Conservation (phyloP, 169 alveolate species). For the Plasmodium gaboni region DNA sequence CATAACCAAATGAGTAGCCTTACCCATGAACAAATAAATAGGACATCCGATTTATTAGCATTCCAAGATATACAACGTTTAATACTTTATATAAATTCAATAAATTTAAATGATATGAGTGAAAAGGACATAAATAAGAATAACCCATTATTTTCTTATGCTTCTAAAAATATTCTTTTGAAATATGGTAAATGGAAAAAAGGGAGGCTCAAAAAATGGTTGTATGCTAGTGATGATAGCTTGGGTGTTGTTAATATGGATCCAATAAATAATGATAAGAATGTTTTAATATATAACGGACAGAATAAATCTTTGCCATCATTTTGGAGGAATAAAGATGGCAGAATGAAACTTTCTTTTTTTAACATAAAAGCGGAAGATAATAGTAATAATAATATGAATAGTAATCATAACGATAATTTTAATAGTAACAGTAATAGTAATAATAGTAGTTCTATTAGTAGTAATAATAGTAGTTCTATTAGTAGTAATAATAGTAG, state of each 20-base stretch:
- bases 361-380: no score
- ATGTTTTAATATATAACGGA: neutral
- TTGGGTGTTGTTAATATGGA: neutral
- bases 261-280: neutral
- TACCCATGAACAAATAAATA: no score
- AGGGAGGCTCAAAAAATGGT: slow-evolving; percentile 56
- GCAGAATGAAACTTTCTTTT: no score
- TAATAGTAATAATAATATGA: no score
- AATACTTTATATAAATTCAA: slow-evolving; percentile 19
- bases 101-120: slow-evolving; percentile 35
- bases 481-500: slow-evolving; percentile 1
- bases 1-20: no score
- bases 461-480: neutral
- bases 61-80: slow-evolving; percentile 52
- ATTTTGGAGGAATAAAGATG: no score
- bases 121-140: slow-evolving; percentile 37
- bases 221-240: slow-evolving; percentile 22
- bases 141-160: slow-evolving; percentile 32
- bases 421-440: no score
- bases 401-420: no score
- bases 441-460: no score
- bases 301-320: neutral
- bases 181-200: slow-evolving; percentile 67
- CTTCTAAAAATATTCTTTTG: slow-evolving; percentile 51
- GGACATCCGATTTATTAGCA: no score